phyloP scores from a whole-genome alignment of 768 basidiomycete species.

The Podaxis carcinomalis region DNA sequence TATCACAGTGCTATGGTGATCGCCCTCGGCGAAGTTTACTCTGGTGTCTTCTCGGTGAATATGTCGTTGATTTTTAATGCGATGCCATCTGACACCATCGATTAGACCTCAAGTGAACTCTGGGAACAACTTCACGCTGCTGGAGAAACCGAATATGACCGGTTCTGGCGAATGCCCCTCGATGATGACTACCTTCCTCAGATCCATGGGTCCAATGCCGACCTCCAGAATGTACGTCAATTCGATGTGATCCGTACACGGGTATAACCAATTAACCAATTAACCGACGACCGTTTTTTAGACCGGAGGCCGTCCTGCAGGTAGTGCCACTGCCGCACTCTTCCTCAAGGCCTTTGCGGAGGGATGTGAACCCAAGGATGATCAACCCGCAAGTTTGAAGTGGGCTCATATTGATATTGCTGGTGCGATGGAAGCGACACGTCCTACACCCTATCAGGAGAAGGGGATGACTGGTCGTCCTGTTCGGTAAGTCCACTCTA shows the following conservation, averaged over 20 bases:
- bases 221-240: constrained; percentile 65
- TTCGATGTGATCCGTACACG: not conserved
- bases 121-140: constrained; percentile 69
- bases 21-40: constrained; percentile 72
- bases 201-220: constrained; percentile 75
- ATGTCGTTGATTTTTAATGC: not conserved
- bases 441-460: constrained; percentile 58
- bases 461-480: constrained; percentile 80
- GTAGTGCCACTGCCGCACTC: constrained; percentile 76
- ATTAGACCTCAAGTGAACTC: constrained; percentile 66
- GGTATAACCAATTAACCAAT: not conserved
- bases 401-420: constrained; percentile 92
- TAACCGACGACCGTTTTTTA: constrained; percentile 20
- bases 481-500: constrained; percentile 49
- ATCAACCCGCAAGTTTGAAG: constrained; percentile 48
- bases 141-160: constrained; percentile 72
- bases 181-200: constrained; percentile 77
- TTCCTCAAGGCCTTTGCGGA: constrained; percentile 84
- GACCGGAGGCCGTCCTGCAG: constrained; percentile 71
- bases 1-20: constrained; percentile 57
- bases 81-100: not conserved
- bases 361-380: constrained; percentile 62
- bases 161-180: constrained; percentile 89
- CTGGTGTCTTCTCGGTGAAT: constrained; percentile 75
- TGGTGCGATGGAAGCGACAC: constrained; percentile 66